Percentiles rank a stretch among this genome's conserved stretches.
phyloP scores from a whole-genome alignment of 176 grass and related monocot genomes.

The Eleusine indica region DNA sequence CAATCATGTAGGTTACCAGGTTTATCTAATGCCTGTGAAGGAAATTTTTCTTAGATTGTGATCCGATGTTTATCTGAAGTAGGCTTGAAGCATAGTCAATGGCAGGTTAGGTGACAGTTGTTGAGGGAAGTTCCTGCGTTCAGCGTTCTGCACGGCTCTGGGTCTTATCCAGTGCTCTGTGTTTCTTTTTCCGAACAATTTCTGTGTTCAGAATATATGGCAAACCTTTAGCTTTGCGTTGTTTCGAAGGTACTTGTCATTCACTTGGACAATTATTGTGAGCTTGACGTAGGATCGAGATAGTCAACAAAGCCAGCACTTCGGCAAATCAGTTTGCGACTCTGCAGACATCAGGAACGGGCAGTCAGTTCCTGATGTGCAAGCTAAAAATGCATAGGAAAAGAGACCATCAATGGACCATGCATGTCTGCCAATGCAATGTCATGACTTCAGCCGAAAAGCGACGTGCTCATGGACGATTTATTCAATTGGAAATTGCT shows the following conservation, averaged over 20 bases:
- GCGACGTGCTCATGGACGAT: background rate
- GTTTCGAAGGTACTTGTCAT: constrained; percentile 11
- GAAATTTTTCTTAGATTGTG: background rate
- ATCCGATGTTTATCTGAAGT: constrained; percentile 3
- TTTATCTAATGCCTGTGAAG: background rate
- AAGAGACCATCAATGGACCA: background rate
- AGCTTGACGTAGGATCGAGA: background rate
- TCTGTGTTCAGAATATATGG: constrained; percentile 14
- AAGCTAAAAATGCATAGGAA: background rate
- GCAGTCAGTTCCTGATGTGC: background rate
- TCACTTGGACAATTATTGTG: background rate
- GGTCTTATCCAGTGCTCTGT: constrained; percentile 38
- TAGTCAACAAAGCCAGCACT: background rate
- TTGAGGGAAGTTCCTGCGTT: background rate
- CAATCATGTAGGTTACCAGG: constrained; percentile 10
- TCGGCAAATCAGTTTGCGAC: background rate
- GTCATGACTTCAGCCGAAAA: constrained; percentile 22
- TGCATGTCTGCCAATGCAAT: background rate
- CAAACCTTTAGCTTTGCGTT: constrained; percentile 15
- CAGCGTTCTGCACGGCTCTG: background rate
- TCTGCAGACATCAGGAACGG: constrained; percentile 1
- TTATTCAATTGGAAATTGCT: background rate
- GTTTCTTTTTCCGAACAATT: background rate
- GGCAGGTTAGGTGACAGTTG: constrained; percentile 21
- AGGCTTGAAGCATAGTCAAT: constrained; percentile 26